Percentiles rank a stretch among this genome's conserved stretches.
Conservation (phyloP, 495 filamentous ascomycete species). For the Apodospora peruviana region DNA sequence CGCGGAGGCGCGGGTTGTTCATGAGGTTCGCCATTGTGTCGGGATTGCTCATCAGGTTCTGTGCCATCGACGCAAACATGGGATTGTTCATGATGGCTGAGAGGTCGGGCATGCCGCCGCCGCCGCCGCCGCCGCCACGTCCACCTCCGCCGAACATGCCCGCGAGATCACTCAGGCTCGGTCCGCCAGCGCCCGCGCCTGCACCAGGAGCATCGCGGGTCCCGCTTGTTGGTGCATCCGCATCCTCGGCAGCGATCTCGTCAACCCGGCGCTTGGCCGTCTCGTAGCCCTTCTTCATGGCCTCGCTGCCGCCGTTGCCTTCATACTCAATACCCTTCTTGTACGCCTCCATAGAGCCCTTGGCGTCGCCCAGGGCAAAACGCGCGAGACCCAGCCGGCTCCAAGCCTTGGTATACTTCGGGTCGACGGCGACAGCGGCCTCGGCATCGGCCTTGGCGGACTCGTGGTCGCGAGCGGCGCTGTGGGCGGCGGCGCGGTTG, state of each 20-base stretch:
- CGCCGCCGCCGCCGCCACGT: slow-evolving; percentile 50
- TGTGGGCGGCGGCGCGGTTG: slow-evolving; percentile 92
- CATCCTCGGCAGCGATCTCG: slow-evolving; percentile 55
- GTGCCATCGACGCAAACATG: slow-evolving; percentile 94
- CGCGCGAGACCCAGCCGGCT: slow-evolving; percentile 81
- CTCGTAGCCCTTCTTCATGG: slow-evolving; percentile 92
- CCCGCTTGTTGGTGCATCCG: slow-evolving; percentile 13
- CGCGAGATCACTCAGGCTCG: slow-evolving; percentile 50
- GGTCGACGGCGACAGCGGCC: slow-evolving; percentile 76
- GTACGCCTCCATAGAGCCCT: slow-evolving; percentile 92
- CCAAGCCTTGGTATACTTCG: slow-evolving; percentile 96
- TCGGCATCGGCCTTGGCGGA: slow-evolving; percentile 81
- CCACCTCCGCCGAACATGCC: slow-evolving; percentile 60
- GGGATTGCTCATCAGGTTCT: slow-evolving; percentile 94
- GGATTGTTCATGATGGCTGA: slow-evolving; percentile 88
- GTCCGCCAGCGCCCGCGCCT: slow-evolving; percentile 30
- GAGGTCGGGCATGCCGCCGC: slow-evolving; percentile 78
- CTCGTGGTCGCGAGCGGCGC: slow-evolving; percentile 71
- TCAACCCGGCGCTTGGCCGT: slow-evolving; percentile 80
- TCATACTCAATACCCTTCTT: slow-evolving; percentile 87
- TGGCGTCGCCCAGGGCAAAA: slow-evolving; percentile 84
- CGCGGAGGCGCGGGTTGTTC: slow-evolving; percentile 81
- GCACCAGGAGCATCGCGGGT: slow-evolving; percentile 33
- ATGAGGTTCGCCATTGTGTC: slow-evolving; percentile 83
- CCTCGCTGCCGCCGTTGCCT: slow-evolving; percentile 78